phyloP scores from a whole-genome alignment of 768 basidiomycete species.

The Mrakia hoshinonis region DNA sequence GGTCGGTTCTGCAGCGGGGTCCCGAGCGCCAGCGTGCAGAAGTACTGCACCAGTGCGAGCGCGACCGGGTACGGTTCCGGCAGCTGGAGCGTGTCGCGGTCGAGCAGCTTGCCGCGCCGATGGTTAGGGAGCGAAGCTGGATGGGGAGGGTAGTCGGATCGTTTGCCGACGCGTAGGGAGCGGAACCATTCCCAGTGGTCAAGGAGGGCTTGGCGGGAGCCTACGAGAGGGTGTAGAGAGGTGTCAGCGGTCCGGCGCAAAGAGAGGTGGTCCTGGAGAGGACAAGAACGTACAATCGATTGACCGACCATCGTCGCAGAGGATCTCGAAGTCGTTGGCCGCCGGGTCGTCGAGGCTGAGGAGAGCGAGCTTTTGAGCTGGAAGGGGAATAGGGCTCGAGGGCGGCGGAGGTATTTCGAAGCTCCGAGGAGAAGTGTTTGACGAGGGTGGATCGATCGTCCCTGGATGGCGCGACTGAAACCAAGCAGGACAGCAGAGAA shows the following conservation, averaged over 20 bases:
- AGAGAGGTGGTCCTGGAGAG: too few species aligned
- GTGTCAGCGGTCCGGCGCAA: neutral
- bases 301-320: neutral
- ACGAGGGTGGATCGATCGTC: too few species aligned
- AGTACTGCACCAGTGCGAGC: constrained; percentile 81
- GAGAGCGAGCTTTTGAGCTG: neutral
- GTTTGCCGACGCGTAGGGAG: neutral
- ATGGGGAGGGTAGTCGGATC: neutral
- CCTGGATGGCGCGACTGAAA: too few species aligned
- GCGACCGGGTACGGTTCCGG: constrained; percentile 85
- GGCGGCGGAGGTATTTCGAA: neutral
- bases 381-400: neutral
- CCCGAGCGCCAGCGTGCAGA: constrained; percentile 74
- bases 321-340: constrained; percentile 1
- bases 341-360: neutral
- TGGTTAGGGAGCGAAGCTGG: neutral
- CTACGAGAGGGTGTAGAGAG: neutral
- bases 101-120: neutral
- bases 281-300: neutral
- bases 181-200: constrained; percentile 2
- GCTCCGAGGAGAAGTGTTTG: too few species aligned
- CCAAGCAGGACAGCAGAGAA: too few species aligned
- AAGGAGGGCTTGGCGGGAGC: neutral
- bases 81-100: constrained; percentile 52
- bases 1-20: constrained; percentile 71